These are phyloP conservation scores for Claviceps pusilla DNA, from an alignment of 2,329 filamentous ascomycete genomes.

Conservation along the genomic window DNA sequence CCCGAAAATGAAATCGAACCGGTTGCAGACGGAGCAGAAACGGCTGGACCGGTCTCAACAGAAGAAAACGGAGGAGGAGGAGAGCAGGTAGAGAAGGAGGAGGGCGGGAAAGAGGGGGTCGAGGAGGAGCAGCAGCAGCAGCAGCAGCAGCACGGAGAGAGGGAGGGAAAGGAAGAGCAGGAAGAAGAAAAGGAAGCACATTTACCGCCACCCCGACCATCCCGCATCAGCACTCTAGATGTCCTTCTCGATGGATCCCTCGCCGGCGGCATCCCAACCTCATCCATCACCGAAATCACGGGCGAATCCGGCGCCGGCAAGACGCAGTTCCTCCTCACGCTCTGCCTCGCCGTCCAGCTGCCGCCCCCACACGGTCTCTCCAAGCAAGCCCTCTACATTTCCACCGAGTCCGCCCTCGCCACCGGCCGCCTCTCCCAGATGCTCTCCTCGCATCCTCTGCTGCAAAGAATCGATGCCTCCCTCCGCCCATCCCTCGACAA, in stretches of 20 bases:
- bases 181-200: background rate
- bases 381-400: constrained; percentile 76
- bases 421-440: constrained; percentile 73
- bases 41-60: background rate
- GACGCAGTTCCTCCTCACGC: constrained; percentile 77
- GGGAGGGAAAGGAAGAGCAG: background rate
- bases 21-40: background rate
- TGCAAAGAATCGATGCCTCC: constrained; percentile 24
- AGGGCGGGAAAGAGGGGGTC: background rate
- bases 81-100: background rate
- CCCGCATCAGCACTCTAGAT: constrained; percentile 64
- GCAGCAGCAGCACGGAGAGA: too few species aligned
- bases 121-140: background rate
- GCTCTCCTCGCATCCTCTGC: constrained; percentile 47
- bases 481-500: constrained; percentile 50
- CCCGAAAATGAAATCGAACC: background rate
- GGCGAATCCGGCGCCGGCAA: constrained; percentile 92
- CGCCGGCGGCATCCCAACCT: constrained; percentile 64
- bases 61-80: background rate
- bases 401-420: constrained; percentile 74
- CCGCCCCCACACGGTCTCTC: constrained; percentile 55
- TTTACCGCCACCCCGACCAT: background rate
- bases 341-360: constrained; percentile 75
- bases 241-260: constrained; percentile 52
- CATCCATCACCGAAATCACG: constrained; percentile 75